A percentile compares a stretch with the other conserved stretches of the same genome.
Evolutionary conservation across 2,329 filamentous ascomycete genomes (phyloP).

Genomic region (Hypoxylon sp.): DNA sequence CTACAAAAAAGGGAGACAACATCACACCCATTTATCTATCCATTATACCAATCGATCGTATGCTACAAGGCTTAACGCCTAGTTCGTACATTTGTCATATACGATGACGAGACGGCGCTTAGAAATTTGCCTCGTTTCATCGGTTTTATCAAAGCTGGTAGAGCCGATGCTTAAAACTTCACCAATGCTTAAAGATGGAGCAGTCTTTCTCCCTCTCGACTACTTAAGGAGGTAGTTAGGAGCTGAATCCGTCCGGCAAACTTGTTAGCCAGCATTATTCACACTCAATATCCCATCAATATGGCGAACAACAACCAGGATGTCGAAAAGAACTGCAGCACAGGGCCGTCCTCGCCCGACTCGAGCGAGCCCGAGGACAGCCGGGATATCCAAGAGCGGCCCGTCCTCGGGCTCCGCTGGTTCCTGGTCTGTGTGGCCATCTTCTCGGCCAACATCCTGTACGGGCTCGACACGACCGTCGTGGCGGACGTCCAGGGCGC

Average conservation of each 20-base stretch:
- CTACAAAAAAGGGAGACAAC: too few species aligned
- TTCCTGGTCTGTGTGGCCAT: conserved; percentile 8
- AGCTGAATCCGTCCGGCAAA: background rate
- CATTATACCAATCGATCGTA: too few species aligned
- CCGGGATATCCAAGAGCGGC: too few species aligned
- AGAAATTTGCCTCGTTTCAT: background rate
- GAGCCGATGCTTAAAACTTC: background rate
- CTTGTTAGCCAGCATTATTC: background rate
- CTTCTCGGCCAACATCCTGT: conserved; percentile 40
- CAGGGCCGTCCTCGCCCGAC: too few species aligned
- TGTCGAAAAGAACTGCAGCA: too few species aligned
- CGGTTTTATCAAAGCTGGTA: background rate
- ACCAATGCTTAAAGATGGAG: background rate
- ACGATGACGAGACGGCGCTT: background rate
- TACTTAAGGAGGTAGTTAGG: background rate
- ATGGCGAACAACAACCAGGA: too few species aligned
- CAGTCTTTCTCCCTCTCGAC: background rate
- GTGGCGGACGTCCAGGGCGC: conserved; percentile 53
- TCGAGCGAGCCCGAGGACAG: too few species aligned
- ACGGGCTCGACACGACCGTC: conserved; percentile 54
- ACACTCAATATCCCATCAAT: background rate
- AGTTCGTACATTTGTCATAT: background rate
- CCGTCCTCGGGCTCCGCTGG: conserved; percentile 1
- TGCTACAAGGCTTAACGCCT: too few species aligned
- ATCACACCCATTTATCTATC: too few species aligned